phyloP scores from a whole-genome alignment of 2,329 filamentous ascomycete genomes.

The Phaeosphaeriaceae sp. region DNA sequence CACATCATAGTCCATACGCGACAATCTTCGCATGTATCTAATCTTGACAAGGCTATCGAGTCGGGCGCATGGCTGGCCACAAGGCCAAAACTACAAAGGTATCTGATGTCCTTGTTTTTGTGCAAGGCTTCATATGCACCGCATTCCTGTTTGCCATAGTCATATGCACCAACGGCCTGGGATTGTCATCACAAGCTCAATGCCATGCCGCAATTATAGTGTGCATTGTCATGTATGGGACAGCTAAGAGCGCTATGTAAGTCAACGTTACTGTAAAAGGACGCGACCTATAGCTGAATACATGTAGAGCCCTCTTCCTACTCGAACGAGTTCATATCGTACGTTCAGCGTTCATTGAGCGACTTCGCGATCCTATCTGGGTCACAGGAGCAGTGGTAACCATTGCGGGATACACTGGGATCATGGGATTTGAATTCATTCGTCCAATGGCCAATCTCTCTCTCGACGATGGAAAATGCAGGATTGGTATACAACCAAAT shows the following conservation, averaged over 20 bases:
- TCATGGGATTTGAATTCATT: slow-evolving; percentile 30
- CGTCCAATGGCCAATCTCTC: slow-evolving; percentile 35
- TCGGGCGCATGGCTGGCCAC: slow-evolving; percentile 20
- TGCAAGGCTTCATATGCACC: slow-evolving; percentile 23
- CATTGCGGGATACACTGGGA: slow-evolving; percentile 24
- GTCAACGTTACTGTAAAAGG: background rate
- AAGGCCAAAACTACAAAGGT: slow-evolving; percentile 14
- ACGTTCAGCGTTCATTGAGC: slow-evolving; percentile 34
- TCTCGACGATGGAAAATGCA: slow-evolving; percentile 34
- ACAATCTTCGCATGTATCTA: background rate
- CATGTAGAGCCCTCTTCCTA: slow-evolving; percentile 43
- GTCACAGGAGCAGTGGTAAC: slow-evolving; percentile 28
- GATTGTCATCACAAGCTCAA: slow-evolving; percentile 26
- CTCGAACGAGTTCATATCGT: slow-evolving; percentile 48
- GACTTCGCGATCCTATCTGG: slow-evolving; percentile 42
- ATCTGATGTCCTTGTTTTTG: slow-evolving; percentile 24
- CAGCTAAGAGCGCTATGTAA: slow-evolving; percentile 38
- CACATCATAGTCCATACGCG: background rate
- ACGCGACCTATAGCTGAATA: background rate
- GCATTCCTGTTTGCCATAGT: slow-evolving; percentile 36
- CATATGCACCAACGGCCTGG: slow-evolving; percentile 36
- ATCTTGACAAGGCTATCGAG: slow-evolving; percentile 21
- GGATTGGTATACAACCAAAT: slow-evolving; percentile 42
- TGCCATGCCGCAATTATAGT: slow-evolving; percentile 43
- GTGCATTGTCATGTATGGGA: slow-evolving; percentile 46